A percentile compares a stretch with the other conserved stretches of the same genome.
These are phyloP conservation scores for Thielaviopsis populi DNA, from an alignment of 2,329 filamentous ascomycete species.

Conservation along the genomic window DNA sequence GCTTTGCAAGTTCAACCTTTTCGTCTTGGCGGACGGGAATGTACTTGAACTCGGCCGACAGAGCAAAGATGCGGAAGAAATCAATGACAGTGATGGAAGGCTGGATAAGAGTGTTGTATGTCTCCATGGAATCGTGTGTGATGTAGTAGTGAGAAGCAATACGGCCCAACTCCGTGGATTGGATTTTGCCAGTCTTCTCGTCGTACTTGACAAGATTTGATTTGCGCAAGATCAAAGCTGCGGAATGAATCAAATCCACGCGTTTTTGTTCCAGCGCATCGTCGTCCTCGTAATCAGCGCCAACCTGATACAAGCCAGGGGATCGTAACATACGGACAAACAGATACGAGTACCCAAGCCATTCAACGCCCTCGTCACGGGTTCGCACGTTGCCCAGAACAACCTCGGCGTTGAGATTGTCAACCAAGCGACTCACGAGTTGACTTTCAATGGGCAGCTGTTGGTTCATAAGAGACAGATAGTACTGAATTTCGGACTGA, in stretches of 20 bases:
- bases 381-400: conserved; percentile 85
- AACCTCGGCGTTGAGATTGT: conserved; percentile 92
- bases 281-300: conserved; percentile 88
- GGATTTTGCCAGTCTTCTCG: conserved; percentile 75
- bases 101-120: conserved; percentile 90
- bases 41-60: conserved; percentile 97
- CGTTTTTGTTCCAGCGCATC: conserved; percentile 86
- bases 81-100: conserved; percentile 88
- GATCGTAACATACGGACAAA: conserved; percentile 96
- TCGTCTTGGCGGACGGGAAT: conserved; percentile 96
- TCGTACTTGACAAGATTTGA: conserved; percentile 89
- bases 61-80: conserved; percentile 86
- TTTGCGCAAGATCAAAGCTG: conserved; percentile 72
- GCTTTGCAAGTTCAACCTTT: conserved; percentile 86
- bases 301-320: conserved; percentile 87
- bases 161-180: conserved; percentile 83
- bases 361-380: conserved; percentile 94
- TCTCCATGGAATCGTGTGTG: conserved; percentile 88
- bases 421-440: conserved; percentile 78
- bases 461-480: conserved; percentile 89
- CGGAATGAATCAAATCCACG: conserved; percentile 93
- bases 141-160: conserved; percentile 99
- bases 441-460: conserved; percentile 97
- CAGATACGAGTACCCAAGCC: conserved; percentile 95
- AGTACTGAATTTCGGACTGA: conserved; percentile 90